phyloP scores from a whole-genome alignment of 2,329 filamentous ascomycete genomes.

The Trichophyton simii region DNA sequence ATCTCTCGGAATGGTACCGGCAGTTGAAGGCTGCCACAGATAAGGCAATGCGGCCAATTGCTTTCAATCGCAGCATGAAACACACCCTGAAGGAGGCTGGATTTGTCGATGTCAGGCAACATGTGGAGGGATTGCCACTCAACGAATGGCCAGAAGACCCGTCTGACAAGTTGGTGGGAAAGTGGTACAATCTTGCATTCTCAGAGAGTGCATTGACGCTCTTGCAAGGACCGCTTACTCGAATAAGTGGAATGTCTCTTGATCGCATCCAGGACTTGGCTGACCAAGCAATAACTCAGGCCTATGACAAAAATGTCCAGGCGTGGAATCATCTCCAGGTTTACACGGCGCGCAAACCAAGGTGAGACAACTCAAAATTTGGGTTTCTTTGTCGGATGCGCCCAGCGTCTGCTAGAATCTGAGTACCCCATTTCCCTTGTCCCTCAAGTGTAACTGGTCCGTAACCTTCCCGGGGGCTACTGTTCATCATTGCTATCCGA shows the following conservation, averaged over 20 bases:
- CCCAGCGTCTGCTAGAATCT: constrained; percentile 1
- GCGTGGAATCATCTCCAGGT: constrained; percentile 51
- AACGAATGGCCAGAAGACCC: constrained; percentile 59
- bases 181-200: constrained; percentile 74
- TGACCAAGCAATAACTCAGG: constrained; percentile 52
- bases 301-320: constrained; percentile 54
- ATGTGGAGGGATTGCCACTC: constrained; percentile 55
- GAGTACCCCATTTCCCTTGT: background rate
- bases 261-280: constrained; percentile 53
- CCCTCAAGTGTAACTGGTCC: constrained; percentile 2
- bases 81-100: constrained; percentile 55
- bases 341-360: constrained; percentile 31
- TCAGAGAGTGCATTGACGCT: constrained; percentile 61
- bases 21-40: constrained; percentile 57
- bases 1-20: constrained; percentile 57
- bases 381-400: constrained; percentile 3
- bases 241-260: constrained; percentile 47
- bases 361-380: constrained; percentile 5
- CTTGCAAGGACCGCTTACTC: constrained; percentile 59
- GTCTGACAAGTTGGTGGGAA: constrained; percentile 54
- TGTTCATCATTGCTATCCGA: background rate
- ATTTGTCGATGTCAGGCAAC: constrained; percentile 66
- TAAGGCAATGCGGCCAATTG: constrained; percentile 51
- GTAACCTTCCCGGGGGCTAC: background rate
- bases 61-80: constrained; percentile 47